Base-by-base conservation (phyloP, 2,329 filamentous ascomycete genomes). In the Pseudogymnoascus sp. region DNA sequence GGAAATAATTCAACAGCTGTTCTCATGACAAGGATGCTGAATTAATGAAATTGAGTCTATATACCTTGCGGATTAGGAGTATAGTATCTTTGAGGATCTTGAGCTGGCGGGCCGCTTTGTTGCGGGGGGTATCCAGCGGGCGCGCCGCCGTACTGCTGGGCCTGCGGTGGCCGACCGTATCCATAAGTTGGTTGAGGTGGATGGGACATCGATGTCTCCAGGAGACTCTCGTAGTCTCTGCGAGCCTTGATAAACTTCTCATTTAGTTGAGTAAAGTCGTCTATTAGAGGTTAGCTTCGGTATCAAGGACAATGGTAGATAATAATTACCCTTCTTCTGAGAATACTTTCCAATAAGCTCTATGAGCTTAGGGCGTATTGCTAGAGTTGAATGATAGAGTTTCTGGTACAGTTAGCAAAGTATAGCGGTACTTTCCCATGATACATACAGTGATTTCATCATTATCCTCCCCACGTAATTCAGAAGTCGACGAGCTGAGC, bases 221-320 rank as follows among this genome's bases (percentile, higher is more conserved):
- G 81, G n/a, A 99, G 82, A 31, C 90, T 88, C 77, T 99, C 95
- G 74, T 99, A 99, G 77, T 99, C 95, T 70, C 93, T 86, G 67
- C 95, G 88, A 53, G 95, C 95, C 77, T 99, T 99, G 81, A 99
- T 97, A 76, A 99, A 99, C 78, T 97, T 97, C 76, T 99, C 95
- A 72, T 99, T 99, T 66, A 99, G 81, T 74, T 97, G 93, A 1
- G 95, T 97, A 73, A 99, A 97, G 75, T 99, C 95, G 76, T 99
- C 95, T 96, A 68, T 23, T n/a, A 50, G 1, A 37, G 42, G 59
- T 67, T 21, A 68, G 65, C 37, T 61, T 64, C 71, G 64, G 28
- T 42, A 59, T 5, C 62, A 8, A 31, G 5, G 8, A 53, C 21
- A 11, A 14, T 1, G 1, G 16, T 12, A 14, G 12, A 3, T 37